phyloP scores from a whole-genome alignment of 2,329 filamentous ascomycete genomes.

The Colletotrichum spaethianum region DNA sequence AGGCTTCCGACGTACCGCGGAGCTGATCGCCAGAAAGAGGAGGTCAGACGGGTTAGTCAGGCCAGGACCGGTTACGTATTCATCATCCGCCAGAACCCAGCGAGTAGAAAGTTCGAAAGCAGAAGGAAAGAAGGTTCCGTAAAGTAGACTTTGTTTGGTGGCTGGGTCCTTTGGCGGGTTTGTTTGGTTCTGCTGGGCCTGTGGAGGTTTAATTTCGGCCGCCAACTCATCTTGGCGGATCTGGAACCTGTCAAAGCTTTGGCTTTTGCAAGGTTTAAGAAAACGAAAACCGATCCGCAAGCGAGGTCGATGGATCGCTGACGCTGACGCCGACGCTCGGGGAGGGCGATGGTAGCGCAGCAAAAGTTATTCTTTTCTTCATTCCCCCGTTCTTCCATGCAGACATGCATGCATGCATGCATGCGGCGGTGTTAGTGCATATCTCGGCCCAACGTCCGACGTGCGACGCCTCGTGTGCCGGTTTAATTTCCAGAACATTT shows the following conservation, averaged over 20 bases:
- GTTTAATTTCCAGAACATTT: slow-evolving; percentile 15
- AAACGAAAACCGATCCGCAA: not conserved
- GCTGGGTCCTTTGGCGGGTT: not conserved
- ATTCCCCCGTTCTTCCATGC: slow-evolving; percentile 16
- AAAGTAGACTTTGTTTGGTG: not conserved
- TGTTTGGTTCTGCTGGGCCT: not conserved
- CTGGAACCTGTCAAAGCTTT: not conserved
- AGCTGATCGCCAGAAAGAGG: not conserved
- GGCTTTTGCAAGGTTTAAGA: not conserved
- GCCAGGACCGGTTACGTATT: not conserved
- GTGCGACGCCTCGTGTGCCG: not conserved
- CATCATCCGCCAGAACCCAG: not conserved
- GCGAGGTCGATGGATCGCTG: slow-evolving; percentile 3
- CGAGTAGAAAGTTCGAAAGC: not conserved
- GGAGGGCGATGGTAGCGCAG: not conserved
- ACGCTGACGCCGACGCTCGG: not conserved
- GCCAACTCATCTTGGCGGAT: not conserved
- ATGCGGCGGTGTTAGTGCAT: not conserved
- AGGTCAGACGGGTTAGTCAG: not conserved
- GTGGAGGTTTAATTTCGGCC: not conserved
- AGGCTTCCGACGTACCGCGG: not conserved
- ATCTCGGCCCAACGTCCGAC: not conserved
- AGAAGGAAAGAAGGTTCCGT: not conserved
- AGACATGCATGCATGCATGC: not conserved
- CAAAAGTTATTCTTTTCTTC: not conserved